Percentiles rank a stretch among this genome's conserved stretches.
phyloP scores from a whole-genome alignment of 305 asterid genomes.

The Fraxinus greggii region DNA sequence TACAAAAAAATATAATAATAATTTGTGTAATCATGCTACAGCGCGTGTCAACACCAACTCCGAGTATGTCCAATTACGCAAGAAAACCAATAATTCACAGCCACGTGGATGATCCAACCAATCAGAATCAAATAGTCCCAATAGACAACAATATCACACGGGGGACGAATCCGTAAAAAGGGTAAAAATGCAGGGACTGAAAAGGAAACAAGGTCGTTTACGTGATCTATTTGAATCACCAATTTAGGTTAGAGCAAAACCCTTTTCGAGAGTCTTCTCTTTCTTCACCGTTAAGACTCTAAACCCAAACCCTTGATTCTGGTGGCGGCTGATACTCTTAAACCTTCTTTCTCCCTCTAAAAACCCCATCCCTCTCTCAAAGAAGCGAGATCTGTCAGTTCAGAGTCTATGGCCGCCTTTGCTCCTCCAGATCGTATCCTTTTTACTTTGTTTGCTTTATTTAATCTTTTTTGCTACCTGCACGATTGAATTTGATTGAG shows the following conservation, averaged over 20 bases:
- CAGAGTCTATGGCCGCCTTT: conserved; percentile 48
- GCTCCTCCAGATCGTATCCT: conserved; percentile 72
- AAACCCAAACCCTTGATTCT: conserved; percentile 37
- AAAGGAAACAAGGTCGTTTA: background rate
- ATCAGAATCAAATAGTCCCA: background rate
- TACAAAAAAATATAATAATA: no score
- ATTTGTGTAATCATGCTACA: background rate
- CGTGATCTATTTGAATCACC: conserved; percentile 1
- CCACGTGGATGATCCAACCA: background rate
- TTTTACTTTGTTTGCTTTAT: conserved; percentile 5
- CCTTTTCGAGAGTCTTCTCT: conserved; percentile 18
- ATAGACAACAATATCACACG: background rate
- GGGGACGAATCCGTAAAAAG: background rate
- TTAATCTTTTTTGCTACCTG: background rate
- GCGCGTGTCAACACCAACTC: background rate
- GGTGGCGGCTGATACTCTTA: conserved; percentile 41
- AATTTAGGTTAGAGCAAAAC: background rate
- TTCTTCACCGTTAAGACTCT: conserved; percentile 25
- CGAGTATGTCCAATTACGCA: background rate
- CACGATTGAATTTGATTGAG: background rate
- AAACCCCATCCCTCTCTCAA: conserved; percentile 14
- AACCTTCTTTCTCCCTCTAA: background rate
- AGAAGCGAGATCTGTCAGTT: conserved; percentile 14
- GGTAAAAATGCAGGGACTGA: background rate
- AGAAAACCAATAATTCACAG: background rate